Percentiles rank a stretch among this genome's conserved stretches.
Conservation (phyloP, 2,329 filamentous ascomycete genomes). For the Microdochium nivale region DNA sequence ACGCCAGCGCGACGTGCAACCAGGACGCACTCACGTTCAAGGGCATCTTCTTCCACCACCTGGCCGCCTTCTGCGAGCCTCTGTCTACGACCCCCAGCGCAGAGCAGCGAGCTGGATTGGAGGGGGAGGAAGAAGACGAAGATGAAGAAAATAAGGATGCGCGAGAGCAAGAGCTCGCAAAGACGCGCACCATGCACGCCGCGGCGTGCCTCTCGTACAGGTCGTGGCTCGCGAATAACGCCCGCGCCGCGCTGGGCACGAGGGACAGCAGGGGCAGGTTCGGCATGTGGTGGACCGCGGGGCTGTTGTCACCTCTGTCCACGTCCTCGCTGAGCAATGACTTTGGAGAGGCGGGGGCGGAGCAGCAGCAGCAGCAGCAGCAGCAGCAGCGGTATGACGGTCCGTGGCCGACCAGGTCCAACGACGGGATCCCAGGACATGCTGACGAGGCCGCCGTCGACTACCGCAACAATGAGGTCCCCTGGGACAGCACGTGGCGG, state of each 20-base stretch:
- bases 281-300: slow-evolving; percentile 79
- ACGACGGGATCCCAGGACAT: slow-evolving; percentile 29
- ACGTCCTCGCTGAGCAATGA: background rate
- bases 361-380: background rate
- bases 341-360: too few species aligned
- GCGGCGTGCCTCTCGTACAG: slow-evolving; percentile 57
- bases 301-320: slow-evolving; percentile 21
- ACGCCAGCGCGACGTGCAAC: slow-evolving; percentile 63
- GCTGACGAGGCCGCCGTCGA: slow-evolving; percentile 23
- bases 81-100: slow-evolving; percentile 32
- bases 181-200: slow-evolving; percentile 37
- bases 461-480: slow-evolving; percentile 41
- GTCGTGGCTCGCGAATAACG: slow-evolving; percentile 73
- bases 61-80: slow-evolving; percentile 67
- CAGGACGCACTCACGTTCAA: slow-evolving; percentile 90
- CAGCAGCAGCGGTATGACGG: slow-evolving; percentile 10
- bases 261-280: slow-evolving; percentile 61
- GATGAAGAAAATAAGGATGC: too few species aligned
- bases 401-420: slow-evolving; percentile 19
- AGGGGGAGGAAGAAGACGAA: slow-evolving; percentile 15
- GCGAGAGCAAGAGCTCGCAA: slow-evolving; percentile 17
- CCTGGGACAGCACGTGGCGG: slow-evolving; percentile 11
- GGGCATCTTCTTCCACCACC: slow-evolving; percentile 87
- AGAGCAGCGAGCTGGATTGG: background rate
- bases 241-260: slow-evolving; percentile 62